Base-by-base conservation (phyloP, 2,329 filamentous ascomycete species). In the Chrysoporthe deuterocubensis region DNA sequence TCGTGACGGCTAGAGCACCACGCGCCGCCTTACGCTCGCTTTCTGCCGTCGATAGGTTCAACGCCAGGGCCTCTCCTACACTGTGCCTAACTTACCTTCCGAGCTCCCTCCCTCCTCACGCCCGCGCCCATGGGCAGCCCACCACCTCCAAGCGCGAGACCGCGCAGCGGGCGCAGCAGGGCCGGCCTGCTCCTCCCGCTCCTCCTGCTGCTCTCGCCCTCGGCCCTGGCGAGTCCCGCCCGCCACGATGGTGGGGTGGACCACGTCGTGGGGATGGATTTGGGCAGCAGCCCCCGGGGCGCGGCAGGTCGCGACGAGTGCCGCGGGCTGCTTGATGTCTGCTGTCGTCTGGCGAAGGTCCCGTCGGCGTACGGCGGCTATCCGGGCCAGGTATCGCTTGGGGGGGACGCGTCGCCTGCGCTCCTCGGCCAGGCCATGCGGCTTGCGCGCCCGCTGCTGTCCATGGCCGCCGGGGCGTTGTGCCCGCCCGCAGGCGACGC, bases 381-480 rank as follows among this genome's bases (percentile, higher is more conserved):
- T 7, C 43, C 14, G 16, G 52, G 40, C 13, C 62, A 64, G n/a
- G 32, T 11, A 6, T 42, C 37, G 3, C 18, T 44, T 63, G 18
- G 44, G 21, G 40, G 32, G 3, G 43, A 54, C 16, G 16, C 58
- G 9, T 32, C n/a, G 26, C n/a, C 37, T 44, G 18, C 37, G 18
- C 50, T 60, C 37, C 21, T 61, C 21, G 37, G 21, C 21, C 26
- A 37, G 32, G 63, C 67, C 26, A 63, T 69, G 67, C 52, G 62
- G 16, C 46, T 65, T 13, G 34, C 64, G 43, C 65, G 59, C 13
- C 52, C 56, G 1, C 14, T 58, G 26, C 44, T 69, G 21, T 46
- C 67, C 21, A 26, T 69, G 44, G 67, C 59, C 14, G 52, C 46
- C 5, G 64, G 58, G 37, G 64, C 59, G 26, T 62, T 44, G 62